Evolutionary conservation across 208 protist genomes (phyloP).

Genomic region (Chromosphaera perkinsii): DNA sequence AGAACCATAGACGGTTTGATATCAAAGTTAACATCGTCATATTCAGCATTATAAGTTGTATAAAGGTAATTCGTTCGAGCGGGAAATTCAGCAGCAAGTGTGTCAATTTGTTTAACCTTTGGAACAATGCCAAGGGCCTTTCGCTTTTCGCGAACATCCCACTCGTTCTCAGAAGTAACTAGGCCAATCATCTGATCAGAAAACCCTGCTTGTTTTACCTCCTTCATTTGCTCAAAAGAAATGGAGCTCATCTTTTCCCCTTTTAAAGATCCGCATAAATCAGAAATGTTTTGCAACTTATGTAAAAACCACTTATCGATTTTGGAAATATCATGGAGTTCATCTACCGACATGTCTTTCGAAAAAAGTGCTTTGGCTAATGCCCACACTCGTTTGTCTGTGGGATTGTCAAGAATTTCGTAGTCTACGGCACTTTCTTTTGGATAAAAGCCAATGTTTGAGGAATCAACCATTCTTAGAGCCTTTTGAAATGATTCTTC

Average conservation of each 20-base stretch:
- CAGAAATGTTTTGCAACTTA: constrained; percentile 81
- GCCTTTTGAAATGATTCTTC: constrained; percentile 90
- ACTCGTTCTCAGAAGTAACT: constrained; percentile 16
- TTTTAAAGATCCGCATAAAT: neutral
- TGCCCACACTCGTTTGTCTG: constrained; percentile 33
- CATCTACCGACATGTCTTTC: constrained; percentile 57
- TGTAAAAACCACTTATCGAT: constrained; percentile 93
- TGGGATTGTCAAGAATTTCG: constrained; percentile 8
- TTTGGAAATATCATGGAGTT: constrained; percentile 79
- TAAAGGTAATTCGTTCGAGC: constrained; percentile 88
- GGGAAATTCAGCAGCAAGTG: constrained; percentile 91
- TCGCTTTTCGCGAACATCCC: constrained; percentile 35
- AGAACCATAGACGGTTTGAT: constrained; percentile 69
- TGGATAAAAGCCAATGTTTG: constrained; percentile 67
- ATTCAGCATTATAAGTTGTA: constrained; percentile 74
- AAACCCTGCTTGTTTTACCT: constrained; percentile 85
- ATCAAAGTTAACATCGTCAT: constrained; percentile 44
- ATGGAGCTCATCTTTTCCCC: constrained; percentile 35
- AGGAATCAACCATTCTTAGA: constrained; percentile 80
- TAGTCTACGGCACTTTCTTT: neutral
- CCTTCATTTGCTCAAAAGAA: constrained; percentile 55
- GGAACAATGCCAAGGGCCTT: constrained; percentile 67
- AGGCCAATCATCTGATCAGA: constrained; percentile 77
- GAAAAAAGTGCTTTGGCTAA: constrained; percentile 22
- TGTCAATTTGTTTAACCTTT: constrained; percentile 89